Percentiles rank a stretch among this genome's conserved stretches.
These are phyloP conservation scores for Earliella scabrosa DNA, from an alignment of 1,284 basidiomycete genomes.

Conservation along the genomic window DNA sequence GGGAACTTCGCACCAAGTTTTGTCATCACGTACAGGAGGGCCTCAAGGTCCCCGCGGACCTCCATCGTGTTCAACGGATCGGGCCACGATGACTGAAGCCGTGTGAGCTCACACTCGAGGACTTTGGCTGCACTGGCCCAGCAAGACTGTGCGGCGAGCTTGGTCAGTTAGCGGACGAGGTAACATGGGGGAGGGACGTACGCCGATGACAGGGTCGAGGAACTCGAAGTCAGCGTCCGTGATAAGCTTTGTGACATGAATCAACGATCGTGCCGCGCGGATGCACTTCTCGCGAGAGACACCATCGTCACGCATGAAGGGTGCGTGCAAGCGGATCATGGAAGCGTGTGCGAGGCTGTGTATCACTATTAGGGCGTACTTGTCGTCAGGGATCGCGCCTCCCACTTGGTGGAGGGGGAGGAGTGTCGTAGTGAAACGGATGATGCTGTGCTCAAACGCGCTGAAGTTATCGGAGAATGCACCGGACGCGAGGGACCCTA, in stretches of 20 bases:
- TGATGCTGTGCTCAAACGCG: constrained; percentile 63
- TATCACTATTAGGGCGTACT: constrained; percentile 57
- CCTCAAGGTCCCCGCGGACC: constrained; percentile 61
- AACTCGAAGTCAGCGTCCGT: constrained; percentile 66
- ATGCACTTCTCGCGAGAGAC: constrained; percentile 67
- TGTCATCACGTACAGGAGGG: constrained; percentile 66
- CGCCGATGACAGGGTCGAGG: constrained; percentile 75
- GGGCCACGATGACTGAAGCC: constrained; percentile 63
- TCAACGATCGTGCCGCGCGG: constrained; percentile 59
- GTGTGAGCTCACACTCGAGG: constrained; percentile 62
- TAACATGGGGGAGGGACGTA: constrained; percentile 48
- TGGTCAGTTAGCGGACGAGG: not conserved
- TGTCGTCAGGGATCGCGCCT: constrained; percentile 58
- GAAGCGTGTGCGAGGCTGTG: constrained; percentile 72
- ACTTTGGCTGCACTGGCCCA: constrained; percentile 72
- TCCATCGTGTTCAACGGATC: constrained; percentile 54
- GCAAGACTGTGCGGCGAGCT: constrained; percentile 52
- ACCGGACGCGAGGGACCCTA: constrained; percentile 46
- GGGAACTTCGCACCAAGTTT: constrained; percentile 62
- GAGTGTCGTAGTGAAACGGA: constrained; percentile 63
- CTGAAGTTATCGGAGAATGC: constrained; percentile 61
- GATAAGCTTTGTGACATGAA: constrained; percentile 62
- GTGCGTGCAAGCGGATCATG: constrained; percentile 67
- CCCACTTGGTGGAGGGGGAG: constrained; percentile 69
- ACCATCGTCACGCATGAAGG: constrained; percentile 61